Evolutionary conservation across 306 rosid genomes (phyloP).

Genomic region (Potentilla sterilis): DNA sequence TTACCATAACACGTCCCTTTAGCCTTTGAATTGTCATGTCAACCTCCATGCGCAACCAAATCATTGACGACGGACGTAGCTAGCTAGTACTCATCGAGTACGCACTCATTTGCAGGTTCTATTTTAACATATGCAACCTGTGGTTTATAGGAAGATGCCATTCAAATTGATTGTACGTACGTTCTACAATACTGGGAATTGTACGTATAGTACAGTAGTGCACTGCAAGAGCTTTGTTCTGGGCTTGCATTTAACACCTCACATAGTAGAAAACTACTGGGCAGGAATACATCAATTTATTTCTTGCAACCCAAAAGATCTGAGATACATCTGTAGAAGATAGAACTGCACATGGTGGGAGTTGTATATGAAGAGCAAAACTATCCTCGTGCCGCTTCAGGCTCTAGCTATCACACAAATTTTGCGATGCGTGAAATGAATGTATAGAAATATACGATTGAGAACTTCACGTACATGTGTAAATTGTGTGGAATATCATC

Average conservation of each 20-base stretch:
- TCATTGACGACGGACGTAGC: slow-evolving; percentile 4
- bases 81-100: neutral
- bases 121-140: neutral
- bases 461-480: neutral
- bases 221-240: neutral
- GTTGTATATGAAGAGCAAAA: neutral
- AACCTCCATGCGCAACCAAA: slow-evolving; percentile 22
- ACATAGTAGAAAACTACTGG: neutral
- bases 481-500: neutral
- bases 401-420: neutral
- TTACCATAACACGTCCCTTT: slow-evolving; percentile 50
- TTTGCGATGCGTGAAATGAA: neutral
- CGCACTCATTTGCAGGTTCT: neutral
- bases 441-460: neutral
- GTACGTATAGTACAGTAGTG: neutral
- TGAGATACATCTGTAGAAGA: neutral
- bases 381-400: neutral
- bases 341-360: neutral
- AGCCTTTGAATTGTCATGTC: slow-evolving; percentile 37
- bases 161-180: neutral
- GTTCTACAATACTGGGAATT: neutral
- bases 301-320: neutral
- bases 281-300: neutral
- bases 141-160: neutral
- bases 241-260: neutral